Base-by-base conservation (phyloP, 768 basidiomycete species). In the Pholiota microspora region DNA sequence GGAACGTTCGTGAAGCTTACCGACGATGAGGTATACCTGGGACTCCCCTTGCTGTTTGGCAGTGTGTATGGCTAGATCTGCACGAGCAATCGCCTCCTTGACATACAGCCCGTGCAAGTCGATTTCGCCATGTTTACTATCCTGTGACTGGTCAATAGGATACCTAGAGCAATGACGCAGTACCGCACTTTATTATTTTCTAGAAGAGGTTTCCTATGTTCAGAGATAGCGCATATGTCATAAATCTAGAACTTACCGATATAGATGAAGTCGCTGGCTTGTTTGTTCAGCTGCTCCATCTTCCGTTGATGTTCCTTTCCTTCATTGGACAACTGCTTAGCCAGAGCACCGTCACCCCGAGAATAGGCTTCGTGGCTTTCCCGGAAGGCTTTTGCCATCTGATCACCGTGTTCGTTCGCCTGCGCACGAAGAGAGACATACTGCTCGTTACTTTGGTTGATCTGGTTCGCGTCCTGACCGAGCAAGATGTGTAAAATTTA, bases 61-160 rank as follows among this genome's bases (percentile, higher is more conserved):
- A 29, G 80, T 72, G 63, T 82, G 72, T 24, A 97, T 80, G 10
- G 88, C 86, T 21, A 68, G 62, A 59, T 98, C 95, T 1, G 83
- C 85, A 49, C 78, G 79, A 38, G 79, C 74, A 45, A 96, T 83
- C 18, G 94, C 92, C 71, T 98, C 96, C 65, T 92, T 93, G 57
- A 96, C 94, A 68, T 92, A 96, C 3, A 98, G 73, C 1, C 93
- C 95, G 64, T 98, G 95, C 21, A 98, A 72, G 69, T 98, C 92
- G 42, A 97, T 73, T 67, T 94, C 89, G 1, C 87, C 89, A 0
- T 79, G 78, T 54, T 80, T 69, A 49, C 86, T 85, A 56, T 89
- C 84, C 82, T 86, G 63, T 38, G 49, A 6, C 7, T 47, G 29
- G 32, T 12, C 35, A 28, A 27, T 42, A 48, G 47, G 24, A 49